These are phyloP conservation scores for Pseudocercospora fijiensis DNA, from an alignment of 2,329 filamentous ascomycete genomes.

Conservation along the genomic window DNA sequence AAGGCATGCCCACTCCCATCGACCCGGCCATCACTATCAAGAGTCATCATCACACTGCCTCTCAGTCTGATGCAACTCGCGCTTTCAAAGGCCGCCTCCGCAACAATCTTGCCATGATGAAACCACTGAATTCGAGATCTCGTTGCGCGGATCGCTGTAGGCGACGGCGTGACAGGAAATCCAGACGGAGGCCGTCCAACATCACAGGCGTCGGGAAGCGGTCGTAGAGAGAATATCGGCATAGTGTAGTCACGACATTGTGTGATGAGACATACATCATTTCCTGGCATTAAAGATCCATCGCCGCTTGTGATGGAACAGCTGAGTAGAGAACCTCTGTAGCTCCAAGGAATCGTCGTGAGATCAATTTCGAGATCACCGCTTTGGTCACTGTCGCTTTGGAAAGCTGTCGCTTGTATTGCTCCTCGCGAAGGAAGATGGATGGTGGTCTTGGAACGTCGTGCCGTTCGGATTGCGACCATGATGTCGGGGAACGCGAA, in stretches of 20 bases:
- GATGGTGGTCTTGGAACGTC: not conserved
- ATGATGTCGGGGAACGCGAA: not conserved
- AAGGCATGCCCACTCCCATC: not conserved
- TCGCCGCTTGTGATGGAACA: slow-evolving; percentile 5
- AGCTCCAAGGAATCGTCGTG: not conserved
- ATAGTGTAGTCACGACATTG: slow-evolving; percentile 8
- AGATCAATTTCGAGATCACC: not conserved
- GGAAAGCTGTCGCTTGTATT: not conserved
- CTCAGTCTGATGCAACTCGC: slow-evolving; percentile 1
- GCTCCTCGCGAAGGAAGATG: not conserved
- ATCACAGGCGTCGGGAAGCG: not conserved
- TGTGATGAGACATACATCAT: slow-evolving; percentile 3
- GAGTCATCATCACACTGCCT: not conserved
- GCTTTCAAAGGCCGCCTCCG: not conserved
- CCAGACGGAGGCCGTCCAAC: not conserved
- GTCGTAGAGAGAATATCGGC: slow-evolving; percentile 1
- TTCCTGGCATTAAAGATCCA: slow-evolving; percentile 1
- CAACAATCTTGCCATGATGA: not conserved
- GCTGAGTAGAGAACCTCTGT: slow-evolving; percentile 5
- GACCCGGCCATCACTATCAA: not conserved
- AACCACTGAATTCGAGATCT: not conserved
- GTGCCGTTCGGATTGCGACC: not conserved
- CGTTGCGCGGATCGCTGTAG: not conserved
- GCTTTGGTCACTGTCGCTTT: not conserved
- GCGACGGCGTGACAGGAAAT: not conserved